Percentiles rank a stretch among this genome's conserved stretches.
Conservation (phyloP, 2,329 filamentous ascomycete species). For the Fusarium proliferatum region DNA sequence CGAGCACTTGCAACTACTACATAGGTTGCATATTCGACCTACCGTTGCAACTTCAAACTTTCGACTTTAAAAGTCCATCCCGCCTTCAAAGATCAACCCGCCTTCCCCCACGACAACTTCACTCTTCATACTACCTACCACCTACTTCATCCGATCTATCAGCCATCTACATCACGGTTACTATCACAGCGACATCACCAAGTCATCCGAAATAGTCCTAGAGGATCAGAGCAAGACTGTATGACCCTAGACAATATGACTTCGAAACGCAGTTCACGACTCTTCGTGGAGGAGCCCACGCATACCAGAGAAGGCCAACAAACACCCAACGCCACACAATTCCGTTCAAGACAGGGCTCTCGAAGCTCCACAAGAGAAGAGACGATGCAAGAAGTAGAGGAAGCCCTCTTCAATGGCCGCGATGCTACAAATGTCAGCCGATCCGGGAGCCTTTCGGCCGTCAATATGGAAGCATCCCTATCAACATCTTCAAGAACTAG, state of each 20-base stretch:
- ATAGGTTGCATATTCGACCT: conserved; percentile 34
- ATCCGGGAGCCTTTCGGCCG: conserved; percentile 28
- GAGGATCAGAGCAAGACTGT: not conserved
- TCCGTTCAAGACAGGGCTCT: conserved; percentile 46
- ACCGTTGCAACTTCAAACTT: not conserved
- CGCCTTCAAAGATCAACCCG: conserved; percentile 5
- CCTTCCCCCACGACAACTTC: conserved; percentile 26
- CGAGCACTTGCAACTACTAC: conserved; percentile 33
- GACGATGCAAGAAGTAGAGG: conserved; percentile 42
- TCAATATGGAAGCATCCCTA: conserved; percentile 27
- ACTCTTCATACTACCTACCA: conserved; percentile 16
- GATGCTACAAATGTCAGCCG: conserved; percentile 31
- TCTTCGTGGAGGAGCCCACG: conserved; percentile 33
- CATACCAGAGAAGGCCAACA: conserved; percentile 22
- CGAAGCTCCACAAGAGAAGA: conserved; percentile 47
- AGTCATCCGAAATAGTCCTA: not conserved
- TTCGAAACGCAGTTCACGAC: conserved; percentile 40
- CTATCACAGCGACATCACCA: not conserved
- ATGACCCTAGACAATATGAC: conserved; percentile 33
- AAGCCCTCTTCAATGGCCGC: conserved; percentile 31
- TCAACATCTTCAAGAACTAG: conserved; percentile 19
- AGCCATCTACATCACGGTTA: not conserved
- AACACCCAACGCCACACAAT: conserved; percentile 32
- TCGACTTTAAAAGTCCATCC: conserved; percentile 12
- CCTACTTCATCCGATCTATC: conserved; percentile 9